phyloP scores from a whole-genome alignment of 2,329 filamentous ascomycete genomes.

The Claviceps pazoutovae region DNA sequence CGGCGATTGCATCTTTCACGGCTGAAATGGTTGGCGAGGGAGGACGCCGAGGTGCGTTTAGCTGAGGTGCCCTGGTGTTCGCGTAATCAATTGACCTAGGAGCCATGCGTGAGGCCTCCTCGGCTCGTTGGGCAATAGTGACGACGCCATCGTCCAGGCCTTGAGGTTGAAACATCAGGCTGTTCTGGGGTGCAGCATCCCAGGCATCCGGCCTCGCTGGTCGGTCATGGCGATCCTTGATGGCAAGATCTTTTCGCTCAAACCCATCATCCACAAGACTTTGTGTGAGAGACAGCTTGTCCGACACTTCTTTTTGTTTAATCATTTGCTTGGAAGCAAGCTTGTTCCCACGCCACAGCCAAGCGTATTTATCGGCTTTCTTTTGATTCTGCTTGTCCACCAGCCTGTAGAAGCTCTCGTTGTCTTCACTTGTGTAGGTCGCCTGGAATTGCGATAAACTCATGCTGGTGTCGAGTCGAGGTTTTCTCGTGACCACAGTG shows the following conservation, averaged over 20 bases:
- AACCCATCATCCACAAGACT: slow-evolving; percentile 43
- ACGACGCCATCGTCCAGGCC: slow-evolving; percentile 43
- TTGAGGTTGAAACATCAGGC: slow-evolving; percentile 73
- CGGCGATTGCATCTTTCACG: slow-evolving; percentile 70
- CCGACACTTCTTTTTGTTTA: slow-evolving; percentile 48
- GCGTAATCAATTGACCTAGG: slow-evolving; percentile 67
- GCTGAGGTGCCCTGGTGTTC: slow-evolving; percentile 64
- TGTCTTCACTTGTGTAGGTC: slow-evolving; percentile 94
- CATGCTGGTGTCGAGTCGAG: slow-evolving; percentile 57
- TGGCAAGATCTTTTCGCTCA: slow-evolving; percentile 43
- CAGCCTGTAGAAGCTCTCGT: slow-evolving; percentile 88
- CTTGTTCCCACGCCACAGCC: slow-evolving; percentile 82
- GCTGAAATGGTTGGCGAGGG: slow-evolving; percentile 74
- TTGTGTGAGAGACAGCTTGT: slow-evolving; percentile 31
- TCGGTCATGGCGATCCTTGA: slow-evolving; percentile 54
- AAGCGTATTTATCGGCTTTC: slow-evolving; percentile 69
- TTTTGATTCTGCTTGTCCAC: slow-evolving; percentile 84
- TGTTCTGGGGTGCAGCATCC: slow-evolving; percentile 62
- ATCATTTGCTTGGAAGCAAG: slow-evolving; percentile 68
- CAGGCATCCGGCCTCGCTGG: slow-evolving; percentile 68
- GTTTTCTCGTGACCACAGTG: slow-evolving; percentile 24
- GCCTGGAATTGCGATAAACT: slow-evolving; percentile 76
- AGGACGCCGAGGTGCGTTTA: slow-evolving; percentile 33
- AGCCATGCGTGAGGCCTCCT: slow-evolving; percentile 56
- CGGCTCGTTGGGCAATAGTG: slow-evolving; percentile 54